A percentile compares a stretch with the other conserved stretches of the same genome.
Evolutionary conservation across 768 basidiomycete species (phyloP).

Genomic region (Podaxis carcinomalis): DNA sequence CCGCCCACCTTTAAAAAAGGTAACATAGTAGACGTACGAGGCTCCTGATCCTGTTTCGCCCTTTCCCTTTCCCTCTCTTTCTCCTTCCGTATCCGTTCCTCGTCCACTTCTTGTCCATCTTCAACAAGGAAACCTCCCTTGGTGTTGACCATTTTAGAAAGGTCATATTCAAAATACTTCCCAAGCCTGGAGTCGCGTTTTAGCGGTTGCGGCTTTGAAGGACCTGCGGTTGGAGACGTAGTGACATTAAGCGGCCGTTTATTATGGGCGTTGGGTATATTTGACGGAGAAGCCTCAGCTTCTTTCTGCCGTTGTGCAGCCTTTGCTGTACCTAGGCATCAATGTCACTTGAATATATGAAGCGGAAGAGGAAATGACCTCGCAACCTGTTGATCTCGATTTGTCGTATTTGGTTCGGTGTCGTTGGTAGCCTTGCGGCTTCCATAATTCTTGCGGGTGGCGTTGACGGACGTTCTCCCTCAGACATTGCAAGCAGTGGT

Average conservation of each 20-base stretch:
- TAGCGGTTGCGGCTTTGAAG: slow-evolving; percentile 42
- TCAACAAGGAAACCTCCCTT: slow-evolving; percentile 94
- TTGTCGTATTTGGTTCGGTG: slow-evolving; percentile 66
- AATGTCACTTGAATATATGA: neutral
- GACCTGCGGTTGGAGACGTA: slow-evolving; percentile 60
- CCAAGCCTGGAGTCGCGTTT: slow-evolving; percentile 78
- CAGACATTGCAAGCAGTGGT: slow-evolving; percentile 17
- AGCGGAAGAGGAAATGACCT: slow-evolving; percentile 36
- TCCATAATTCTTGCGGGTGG: slow-evolving; percentile 29
- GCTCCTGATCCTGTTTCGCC: slow-evolving; percentile 69
- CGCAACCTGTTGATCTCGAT: slow-evolving; percentile 77
- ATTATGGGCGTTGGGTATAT: slow-evolving; percentile 54
- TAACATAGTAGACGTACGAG: slow-evolving; percentile 43
- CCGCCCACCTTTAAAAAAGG: neutral
- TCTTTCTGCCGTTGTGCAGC: slow-evolving; percentile 68
- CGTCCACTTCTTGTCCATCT: slow-evolving; percentile 79
- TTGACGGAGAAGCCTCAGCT: slow-evolving; percentile 43
- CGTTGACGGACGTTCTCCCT: slow-evolving; percentile 29
- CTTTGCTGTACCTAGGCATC: slow-evolving; percentile 49
- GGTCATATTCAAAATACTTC: slow-evolving; percentile 94
- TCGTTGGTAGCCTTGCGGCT: slow-evolving; percentile 29
- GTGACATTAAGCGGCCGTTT: slow-evolving; percentile 69
- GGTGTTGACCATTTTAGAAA: slow-evolving; percentile 95
- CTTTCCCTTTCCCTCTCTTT: slow-evolving; percentile 78
- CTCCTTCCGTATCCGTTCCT: slow-evolving; percentile 70